Evolutionary conservation across 345 rosid species (phyloP).

Genomic region (Citrus reticulata): DNA sequence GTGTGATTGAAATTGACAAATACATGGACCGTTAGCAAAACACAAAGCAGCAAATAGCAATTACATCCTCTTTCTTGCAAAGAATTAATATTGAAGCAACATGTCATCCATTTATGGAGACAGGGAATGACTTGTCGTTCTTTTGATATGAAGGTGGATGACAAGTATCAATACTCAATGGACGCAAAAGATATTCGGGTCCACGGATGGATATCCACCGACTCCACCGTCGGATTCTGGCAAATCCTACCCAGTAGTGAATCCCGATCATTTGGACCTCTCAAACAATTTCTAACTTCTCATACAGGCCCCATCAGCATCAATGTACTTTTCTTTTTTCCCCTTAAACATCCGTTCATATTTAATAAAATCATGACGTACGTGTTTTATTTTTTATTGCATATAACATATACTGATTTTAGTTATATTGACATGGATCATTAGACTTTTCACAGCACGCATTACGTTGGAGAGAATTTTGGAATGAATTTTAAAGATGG

Average conservation of each 20-base stretch:
- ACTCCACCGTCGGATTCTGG: conserved; percentile 95
- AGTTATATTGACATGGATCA: neutral
- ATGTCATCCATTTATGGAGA: neutral
- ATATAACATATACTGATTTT: neutral
- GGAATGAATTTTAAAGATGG: conserved; percentile 40
- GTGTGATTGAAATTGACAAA: neutral
- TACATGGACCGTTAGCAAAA: neutral
- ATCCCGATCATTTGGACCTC: conserved; percentile 90
- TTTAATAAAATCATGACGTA: neutral
- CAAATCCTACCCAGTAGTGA: conserved; percentile 91
- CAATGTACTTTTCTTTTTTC: conserved; percentile 31
- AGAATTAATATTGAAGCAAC: no score
- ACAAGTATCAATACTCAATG: conserved; percentile 91
- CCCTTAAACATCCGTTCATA: no score
- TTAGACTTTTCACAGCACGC: conserved; percentile 77
- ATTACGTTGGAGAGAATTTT: conserved; percentile 70
- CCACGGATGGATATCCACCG: conserved; percentile 89
- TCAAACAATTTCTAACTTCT: conserved; percentile 85
- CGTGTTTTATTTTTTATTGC: neutral
- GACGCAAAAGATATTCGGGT: conserved; percentile 63
- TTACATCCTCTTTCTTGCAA: neutral
- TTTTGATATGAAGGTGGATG: conserved; percentile 67
- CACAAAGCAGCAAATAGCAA: neutral
- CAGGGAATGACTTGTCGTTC: neutral
- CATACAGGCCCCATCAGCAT: conserved; percentile 89